A percentile compares a stretch with the other conserved stretches of the same genome.
Evolutionary conservation across 495 filamentous ascomycete species (phyloP).

Genomic region (Aspergillus egyptiacus): DNA sequence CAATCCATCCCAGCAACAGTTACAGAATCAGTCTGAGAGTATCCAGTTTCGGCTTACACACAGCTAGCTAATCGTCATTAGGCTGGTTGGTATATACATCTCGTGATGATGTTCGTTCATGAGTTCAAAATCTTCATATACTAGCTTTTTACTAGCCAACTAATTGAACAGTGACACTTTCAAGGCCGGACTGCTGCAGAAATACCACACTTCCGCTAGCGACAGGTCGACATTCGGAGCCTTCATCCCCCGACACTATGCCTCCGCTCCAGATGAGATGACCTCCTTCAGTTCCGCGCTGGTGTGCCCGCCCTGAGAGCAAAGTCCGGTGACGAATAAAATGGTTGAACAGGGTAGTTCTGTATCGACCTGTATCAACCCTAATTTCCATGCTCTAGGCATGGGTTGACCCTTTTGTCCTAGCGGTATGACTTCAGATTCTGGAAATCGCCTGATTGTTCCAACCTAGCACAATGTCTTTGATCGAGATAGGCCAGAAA

Average conservation of each 20-base stretch:
- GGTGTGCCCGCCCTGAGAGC: constrained; percentile 18
- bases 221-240: constrained; percentile 46
- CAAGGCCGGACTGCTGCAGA: constrained; percentile 57
- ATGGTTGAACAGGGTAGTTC: constrained; percentile 44
- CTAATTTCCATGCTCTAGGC: too few relatives aligned
- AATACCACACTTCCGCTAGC: constrained; percentile 52
- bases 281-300: constrained; percentile 21
- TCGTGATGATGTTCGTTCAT: constrained; percentile 38
- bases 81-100: too few relatives aligned
- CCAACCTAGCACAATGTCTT: constrained; percentile 56
- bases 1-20: too few relatives aligned
- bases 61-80: too few relatives aligned
- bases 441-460: constrained; percentile 44
- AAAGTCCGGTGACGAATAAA: constrained; percentile 55
- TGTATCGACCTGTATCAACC: too few relatives aligned
- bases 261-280: constrained; percentile 32
- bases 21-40: too few relatives aligned
- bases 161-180: constrained; percentile 53
- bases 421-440: too few relatives aligned
- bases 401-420: too few relatives aligned
- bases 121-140: constrained; percentile 71
- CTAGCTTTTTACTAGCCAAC: constrained; percentile 55
- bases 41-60: too few relatives aligned
- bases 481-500: constrained; percentile 59
- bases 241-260: constrained; percentile 47